These are phyloP conservation scores for Metschnikowia continentalis DNA, from an alignment of 805 yeast genomes.

Conservation along the genomic window DNA sequence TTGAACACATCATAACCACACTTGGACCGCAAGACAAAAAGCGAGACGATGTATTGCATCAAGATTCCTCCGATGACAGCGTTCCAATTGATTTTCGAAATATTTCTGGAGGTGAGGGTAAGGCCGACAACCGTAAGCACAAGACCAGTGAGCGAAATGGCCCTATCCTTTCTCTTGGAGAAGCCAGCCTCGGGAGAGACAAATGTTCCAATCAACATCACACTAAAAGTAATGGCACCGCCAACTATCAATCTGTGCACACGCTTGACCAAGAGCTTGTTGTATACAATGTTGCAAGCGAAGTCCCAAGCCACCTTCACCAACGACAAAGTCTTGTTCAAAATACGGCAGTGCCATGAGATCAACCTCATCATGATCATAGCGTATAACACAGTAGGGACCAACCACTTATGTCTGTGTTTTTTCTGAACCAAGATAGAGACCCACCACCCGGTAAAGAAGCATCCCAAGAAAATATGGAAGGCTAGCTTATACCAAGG, in stretches of 20 bases:
- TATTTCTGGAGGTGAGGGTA: conserved; percentile 43
- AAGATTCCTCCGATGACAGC: conserved; percentile 58
- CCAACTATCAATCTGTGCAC: conserved; percentile 41
- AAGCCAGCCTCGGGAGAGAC: conserved; percentile 44
- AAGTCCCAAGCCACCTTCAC: conserved; percentile 24
- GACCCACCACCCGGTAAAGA: conserved; percentile 42
- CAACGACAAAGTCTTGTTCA: conserved; percentile 13
- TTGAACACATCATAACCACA: conserved; percentile 60
- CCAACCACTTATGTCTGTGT: conserved; percentile 51
- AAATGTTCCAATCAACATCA: conserved; percentile 52
- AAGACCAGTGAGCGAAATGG: conserved; percentile 54
- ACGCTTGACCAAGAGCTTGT: conserved; percentile 37
- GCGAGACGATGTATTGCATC: conserved; percentile 55
- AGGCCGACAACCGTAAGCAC: conserved; percentile 44
- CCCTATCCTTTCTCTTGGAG: conserved; percentile 49
- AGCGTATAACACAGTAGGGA: conserved; percentile 53
- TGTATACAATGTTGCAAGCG: conserved; percentile 31
- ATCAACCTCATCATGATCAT: conserved; percentile 48
- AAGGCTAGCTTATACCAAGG: conserved; percentile 16
- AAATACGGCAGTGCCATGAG: conserved; percentile 42
- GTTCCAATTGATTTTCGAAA: conserved; percentile 48
- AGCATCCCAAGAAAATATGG: conserved; percentile 19
- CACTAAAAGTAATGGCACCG: conserved; percentile 41
- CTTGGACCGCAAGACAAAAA: conserved; percentile 57
- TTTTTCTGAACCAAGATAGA: conserved; percentile 48